phyloP scores from a whole-genome alignment of 768 basidiomycete genomes.

The Boletus subcaerulescens region DNA sequence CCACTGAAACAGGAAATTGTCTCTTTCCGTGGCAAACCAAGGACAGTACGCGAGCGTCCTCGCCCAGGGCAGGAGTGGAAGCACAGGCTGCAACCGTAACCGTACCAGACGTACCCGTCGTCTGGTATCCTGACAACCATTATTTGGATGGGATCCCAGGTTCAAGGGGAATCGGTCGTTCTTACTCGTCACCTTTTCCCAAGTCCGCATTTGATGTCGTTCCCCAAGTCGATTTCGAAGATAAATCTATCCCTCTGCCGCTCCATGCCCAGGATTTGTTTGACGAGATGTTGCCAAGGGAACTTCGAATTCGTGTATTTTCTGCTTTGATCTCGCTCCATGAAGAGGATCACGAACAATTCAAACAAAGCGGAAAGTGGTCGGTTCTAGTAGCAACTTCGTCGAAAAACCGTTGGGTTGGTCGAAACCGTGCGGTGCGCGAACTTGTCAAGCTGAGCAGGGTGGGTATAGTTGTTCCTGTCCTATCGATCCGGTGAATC shows the following conservation, averaged over 20 bases:
- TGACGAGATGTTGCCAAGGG: slow-evolving; percentile 67
- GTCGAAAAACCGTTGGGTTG: slow-evolving; percentile 68
- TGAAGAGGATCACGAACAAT: slow-evolving; percentile 53
- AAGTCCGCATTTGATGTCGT: slow-evolving; percentile 59
- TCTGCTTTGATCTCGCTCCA: slow-evolving; percentile 52
- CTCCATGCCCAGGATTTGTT: slow-evolving; percentile 52
- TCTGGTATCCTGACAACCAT: slow-evolving; percentile 16
- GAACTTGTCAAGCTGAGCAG: slow-evolving; percentile 78
- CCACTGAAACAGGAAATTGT: slow-evolving; percentile 33
- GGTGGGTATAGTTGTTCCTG: slow-evolving; percentile 46
- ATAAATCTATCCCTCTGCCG: slow-evolving; percentile 52
- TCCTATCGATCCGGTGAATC: slow-evolving; percentile 11
- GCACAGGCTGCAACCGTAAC: slow-evolving; percentile 7
- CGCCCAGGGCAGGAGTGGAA: slow-evolving; percentile 12
- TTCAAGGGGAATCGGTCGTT: slow-evolving; percentile 52
- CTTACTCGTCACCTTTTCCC: slow-evolving; percentile 64
- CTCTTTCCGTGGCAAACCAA: slow-evolving; percentile 44
- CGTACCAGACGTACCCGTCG: slow-evolving; percentile 3
- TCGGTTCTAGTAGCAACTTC: slow-evolving; percentile 58
- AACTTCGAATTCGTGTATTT: slow-evolving; percentile 64
- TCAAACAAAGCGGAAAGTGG: slow-evolving; percentile 51
- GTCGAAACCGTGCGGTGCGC: slow-evolving; percentile 66
- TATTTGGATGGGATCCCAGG: slow-evolving; percentile 16
- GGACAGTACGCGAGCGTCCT: slow-evolving; percentile 18
- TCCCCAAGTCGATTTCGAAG: slow-evolving; percentile 41